These are phyloP conservation scores for Lactarius sp. DNA, from an alignment of 768 basidiomycete genomes.

Conservation along the genomic window DNA sequence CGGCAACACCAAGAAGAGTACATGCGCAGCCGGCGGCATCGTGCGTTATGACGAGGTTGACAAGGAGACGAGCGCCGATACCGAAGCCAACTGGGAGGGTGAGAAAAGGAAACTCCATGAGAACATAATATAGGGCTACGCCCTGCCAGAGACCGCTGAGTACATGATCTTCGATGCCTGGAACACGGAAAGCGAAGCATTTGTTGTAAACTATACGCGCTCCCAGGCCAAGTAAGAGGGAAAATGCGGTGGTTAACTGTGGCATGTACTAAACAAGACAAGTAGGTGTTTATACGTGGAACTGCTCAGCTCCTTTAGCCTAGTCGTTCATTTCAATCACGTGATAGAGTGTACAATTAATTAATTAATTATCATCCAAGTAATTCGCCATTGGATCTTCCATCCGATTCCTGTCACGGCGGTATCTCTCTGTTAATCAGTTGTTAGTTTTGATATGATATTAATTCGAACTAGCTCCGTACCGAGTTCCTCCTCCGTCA, in stretches of 20 bases:
- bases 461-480: slow-evolving; percentile 29
- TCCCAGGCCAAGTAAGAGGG: slow-evolving; percentile 70
- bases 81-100: slow-evolving; percentile 52
- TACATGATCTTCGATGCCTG: slow-evolving; percentile 53
- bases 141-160: slow-evolving; percentile 74
- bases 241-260: slow-evolving; percentile 50
- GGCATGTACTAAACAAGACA: slow-evolving; percentile 31
- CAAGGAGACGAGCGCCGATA: slow-evolving; percentile 55
- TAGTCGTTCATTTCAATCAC: slow-evolving; percentile 19
- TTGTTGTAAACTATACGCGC: slow-evolving; percentile 65
- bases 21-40: slow-evolving; percentile 53
- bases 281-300: too few relatives aligned
- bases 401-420: slow-evolving; percentile 63
- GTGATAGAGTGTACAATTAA: slow-evolving; percentile 14
- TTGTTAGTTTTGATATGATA: slow-evolving; percentile 23
- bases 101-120: slow-evolving; percentile 49
- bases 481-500: slow-evolving; percentile 88
- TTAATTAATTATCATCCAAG: slow-evolving; percentile 43
- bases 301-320: too few relatives aligned
- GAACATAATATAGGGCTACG: slow-evolving; percentile 63
- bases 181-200: slow-evolving; percentile 39
- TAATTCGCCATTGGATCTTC: slow-evolving; percentile 96
- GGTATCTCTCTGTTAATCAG: slow-evolving; percentile 76
- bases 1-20: slow-evolving; percentile 59
- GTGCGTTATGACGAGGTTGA: slow-evolving; percentile 54